phyloP scores from a whole-genome alignment of 768 basidiomycete genomes.

The Lactarius psammicola region DNA sequence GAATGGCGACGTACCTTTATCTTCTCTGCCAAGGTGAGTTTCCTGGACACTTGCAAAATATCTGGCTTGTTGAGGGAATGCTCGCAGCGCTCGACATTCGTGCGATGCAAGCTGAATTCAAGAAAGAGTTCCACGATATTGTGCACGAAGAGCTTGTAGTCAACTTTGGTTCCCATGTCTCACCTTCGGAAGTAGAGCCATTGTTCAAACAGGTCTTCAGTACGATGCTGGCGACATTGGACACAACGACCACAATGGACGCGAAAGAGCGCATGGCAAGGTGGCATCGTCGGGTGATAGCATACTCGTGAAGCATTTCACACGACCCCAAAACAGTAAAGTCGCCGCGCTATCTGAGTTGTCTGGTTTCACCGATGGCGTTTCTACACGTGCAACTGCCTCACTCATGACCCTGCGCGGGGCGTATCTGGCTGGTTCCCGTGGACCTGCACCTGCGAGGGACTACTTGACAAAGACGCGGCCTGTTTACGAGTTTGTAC shows the following conservation, averaged over 20 bases:
- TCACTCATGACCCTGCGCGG: constrained; percentile 50
- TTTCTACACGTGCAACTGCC: constrained; percentile 48
- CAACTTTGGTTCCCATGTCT: constrained; percentile 44
- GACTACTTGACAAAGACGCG: constrained; percentile 63
- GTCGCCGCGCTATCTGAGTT: constrained; percentile 38
- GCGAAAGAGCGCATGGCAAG: constrained; percentile 64
- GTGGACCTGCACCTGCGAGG: constrained; percentile 67
- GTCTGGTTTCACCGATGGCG: constrained; percentile 50
- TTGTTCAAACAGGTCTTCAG: constrained; percentile 42
- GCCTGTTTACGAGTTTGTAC: constrained; percentile 74
- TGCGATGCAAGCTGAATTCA: constrained; percentile 67
- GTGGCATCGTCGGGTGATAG: constrained; percentile 63
- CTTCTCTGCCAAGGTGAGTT: constrained; percentile 59
- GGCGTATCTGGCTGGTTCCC: constrained; percentile 56
- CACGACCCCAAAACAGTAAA: constrained; percentile 24
- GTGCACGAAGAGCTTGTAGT: constrained; percentile 48
- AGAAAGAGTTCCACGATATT: constrained; percentile 48
- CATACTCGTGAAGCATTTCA: constrained; percentile 61
- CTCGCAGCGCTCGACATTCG: constrained; percentile 68
- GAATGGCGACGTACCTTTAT: constrained; percentile 74
- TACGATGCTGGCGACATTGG: constrained; percentile 52
- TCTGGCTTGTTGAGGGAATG: background rate
- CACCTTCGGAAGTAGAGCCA: constrained; percentile 34
- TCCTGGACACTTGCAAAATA: background rate
- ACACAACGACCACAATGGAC: constrained; percentile 72